A percentile compares a stretch with the other conserved stretches of the same genome.
phyloP scores from a whole-genome alignment of 768 basidiomycete genomes.

The Sistotremastrum niveocremeum region DNA sequence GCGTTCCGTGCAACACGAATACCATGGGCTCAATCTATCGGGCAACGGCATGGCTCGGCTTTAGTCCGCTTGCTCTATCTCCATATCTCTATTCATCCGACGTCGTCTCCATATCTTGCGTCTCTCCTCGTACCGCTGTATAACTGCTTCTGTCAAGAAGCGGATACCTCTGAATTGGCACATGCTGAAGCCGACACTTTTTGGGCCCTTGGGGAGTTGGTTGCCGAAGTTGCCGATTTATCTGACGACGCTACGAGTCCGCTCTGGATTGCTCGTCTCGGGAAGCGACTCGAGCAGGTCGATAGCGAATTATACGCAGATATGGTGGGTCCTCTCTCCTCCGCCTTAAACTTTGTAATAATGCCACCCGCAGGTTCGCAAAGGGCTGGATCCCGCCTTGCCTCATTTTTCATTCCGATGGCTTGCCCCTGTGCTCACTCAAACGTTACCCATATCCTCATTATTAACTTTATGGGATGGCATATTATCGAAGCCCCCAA shows the following conservation, averaged over 20 bases:
- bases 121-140: conserved; percentile 62
- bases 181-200: conserved; percentile 74
- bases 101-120: conserved; percentile 54
- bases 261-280: conserved; percentile 49
- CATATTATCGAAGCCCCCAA: conserved; percentile 45
- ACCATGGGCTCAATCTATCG: conserved; percentile 28
- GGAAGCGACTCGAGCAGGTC: conserved; percentile 45
- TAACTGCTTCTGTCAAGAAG: conserved; percentile 44
- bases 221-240: conserved; percentile 62
- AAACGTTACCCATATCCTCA: conserved; percentile 52
- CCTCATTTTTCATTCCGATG: conserved; percentile 70
- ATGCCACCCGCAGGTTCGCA: conserved; percentile 30
- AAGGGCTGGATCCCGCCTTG: conserved; percentile 53
- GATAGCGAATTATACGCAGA: conserved; percentile 47
- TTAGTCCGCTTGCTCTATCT: conserved; percentile 59
- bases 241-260: conserved; percentile 52
- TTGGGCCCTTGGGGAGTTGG: conserved; percentile 65
- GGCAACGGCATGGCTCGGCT: conserved; percentile 43
- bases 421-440: conserved; percentile 57
- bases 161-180: conserved; percentile 42
- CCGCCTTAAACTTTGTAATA: neutral
- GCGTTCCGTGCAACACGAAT: conserved; percentile 29
- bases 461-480: conserved; percentile 59
- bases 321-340: conserved; percentile 31
- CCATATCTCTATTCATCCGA: conserved; percentile 60